Evolutionary conservation across 441 rosid genomes (phyloP).

Genomic region (Erodium moschatum): DNA sequence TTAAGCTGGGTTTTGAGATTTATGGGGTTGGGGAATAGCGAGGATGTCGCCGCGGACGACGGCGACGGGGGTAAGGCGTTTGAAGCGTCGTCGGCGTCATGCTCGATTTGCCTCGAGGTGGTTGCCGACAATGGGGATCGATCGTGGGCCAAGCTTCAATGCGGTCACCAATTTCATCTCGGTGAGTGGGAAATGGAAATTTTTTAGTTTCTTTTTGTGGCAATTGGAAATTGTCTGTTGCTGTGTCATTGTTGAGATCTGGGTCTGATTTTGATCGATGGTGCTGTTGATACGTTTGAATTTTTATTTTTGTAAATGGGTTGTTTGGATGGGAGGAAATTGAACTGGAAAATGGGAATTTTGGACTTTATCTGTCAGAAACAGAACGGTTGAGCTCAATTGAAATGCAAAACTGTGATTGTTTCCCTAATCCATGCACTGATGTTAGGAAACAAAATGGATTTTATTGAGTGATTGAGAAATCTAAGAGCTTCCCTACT

Average conservation of each 20-base stretch:
- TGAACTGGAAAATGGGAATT: neutral
- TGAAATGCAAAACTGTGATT: neutral
- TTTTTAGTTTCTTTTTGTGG: neutral
- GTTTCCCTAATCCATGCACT: neutral
- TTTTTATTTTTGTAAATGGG: neutral
- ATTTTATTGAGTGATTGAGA: neutral
- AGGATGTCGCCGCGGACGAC: conserved; percentile 45
- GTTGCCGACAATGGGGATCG: conserved; percentile 77
- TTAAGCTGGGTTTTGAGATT: conserved; percentile 10
- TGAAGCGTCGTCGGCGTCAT: conserved; percentile 41
- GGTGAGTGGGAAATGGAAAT: conserved; percentile 36
- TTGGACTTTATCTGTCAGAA: neutral
- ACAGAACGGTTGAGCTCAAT: neutral
- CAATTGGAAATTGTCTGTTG: conserved; percentile 3
- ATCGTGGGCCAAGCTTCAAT: conserved; percentile 94
- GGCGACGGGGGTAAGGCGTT: conserved; percentile 37
- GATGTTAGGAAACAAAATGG: too few relatives aligned
- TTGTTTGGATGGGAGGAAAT: neutral
- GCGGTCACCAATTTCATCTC: conserved; percentile 86
- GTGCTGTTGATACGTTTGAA: neutral
- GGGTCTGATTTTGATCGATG: conserved; percentile 20
- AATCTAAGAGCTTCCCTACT: too few relatives aligned
- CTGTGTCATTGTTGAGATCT: conserved; percentile 32
- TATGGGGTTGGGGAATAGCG: conserved; percentile 75
- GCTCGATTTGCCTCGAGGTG: conserved; percentile 90